phyloP scores from a whole-genome alignment of 441 rosid species.

The Mallotus repandus region DNA sequence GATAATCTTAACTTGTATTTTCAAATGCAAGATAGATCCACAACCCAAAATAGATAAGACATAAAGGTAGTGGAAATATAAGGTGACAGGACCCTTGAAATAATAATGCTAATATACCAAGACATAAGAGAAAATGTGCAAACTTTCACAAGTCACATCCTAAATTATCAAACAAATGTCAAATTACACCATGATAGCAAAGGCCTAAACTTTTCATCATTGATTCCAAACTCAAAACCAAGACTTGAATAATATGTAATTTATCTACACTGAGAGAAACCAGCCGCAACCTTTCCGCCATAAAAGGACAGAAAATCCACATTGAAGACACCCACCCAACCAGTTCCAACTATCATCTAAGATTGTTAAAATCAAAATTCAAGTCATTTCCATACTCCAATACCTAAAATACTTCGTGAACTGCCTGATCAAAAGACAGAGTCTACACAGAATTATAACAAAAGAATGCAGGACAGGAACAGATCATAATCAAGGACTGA shows the following conservation, averaged over 20 bases:
- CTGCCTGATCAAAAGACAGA: neutral
- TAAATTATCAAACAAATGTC: neutral
- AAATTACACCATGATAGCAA: neutral
- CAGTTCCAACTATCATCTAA: neutral
- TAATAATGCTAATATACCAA: neutral
- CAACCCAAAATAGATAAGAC: neutral
- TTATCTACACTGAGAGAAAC: neutral
- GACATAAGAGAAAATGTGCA: neutral
- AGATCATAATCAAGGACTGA: neutral
- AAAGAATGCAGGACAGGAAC: neutral
- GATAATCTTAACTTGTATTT: slow-evolving; percentile 1
- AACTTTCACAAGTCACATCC: slow-evolving; percentile 2
- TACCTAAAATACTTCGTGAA: neutral
- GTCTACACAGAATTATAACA: neutral
- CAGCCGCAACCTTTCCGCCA: neutral
- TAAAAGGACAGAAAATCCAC: neutral
- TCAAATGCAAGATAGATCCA: neutral
- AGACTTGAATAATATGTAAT: neutral
- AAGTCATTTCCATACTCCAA: neutral
- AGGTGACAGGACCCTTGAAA: neutral
- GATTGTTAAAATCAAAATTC: neutral
- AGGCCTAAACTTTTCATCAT: neutral
- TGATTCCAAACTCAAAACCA: neutral
- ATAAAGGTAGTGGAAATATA: neutral
- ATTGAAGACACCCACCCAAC: neutral